These are phyloP conservation scores for Stephanocyclus meneghinianus DNA, from an alignment of 352 stramenopile genomes.

Conservation along the genomic window DNA sequence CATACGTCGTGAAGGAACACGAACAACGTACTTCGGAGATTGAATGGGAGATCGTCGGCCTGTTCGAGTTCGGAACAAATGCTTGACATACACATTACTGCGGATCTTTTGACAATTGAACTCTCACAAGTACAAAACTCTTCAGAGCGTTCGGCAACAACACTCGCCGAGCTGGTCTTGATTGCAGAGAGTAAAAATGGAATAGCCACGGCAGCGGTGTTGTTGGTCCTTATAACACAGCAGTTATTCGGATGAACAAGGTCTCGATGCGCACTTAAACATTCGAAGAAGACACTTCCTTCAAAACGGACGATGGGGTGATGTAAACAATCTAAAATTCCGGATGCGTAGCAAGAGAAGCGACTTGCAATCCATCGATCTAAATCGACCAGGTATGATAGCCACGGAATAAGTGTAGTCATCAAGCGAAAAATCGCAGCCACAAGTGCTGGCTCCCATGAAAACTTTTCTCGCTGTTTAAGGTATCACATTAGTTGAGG, in stretches of 20 bases:
- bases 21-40: slow-evolving; percentile 34
- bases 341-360: slow-evolving; percentile 69
- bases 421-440: slow-evolving; percentile 76
- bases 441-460: slow-evolving; percentile 58
- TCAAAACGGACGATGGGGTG: slow-evolving; percentile 73
- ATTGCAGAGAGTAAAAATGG: slow-evolving; percentile 51
- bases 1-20: slow-evolving; percentile 52
- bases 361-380: slow-evolving; percentile 62
- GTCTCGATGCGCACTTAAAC: slow-evolving; percentile 42
- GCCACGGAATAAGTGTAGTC: slow-evolving; percentile 71
- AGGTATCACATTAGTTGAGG: too few species aligned
- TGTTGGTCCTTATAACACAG: slow-evolving; percentile 49
- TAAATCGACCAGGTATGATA: slow-evolving; percentile 50
- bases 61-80: slow-evolving; percentile 27
- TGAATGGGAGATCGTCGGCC: slow-evolving; percentile 31
- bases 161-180: slow-evolving; percentile 19
- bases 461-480: slow-evolving; percentile 68
- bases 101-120: slow-evolving; percentile 43
- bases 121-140: slow-evolving; percentile 44
- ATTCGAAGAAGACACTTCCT: slow-evolving; percentile 76
- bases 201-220: slow-evolving; percentile 32
- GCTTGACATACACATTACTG: slow-evolving; percentile 43
- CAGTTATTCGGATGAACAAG: slow-evolving; percentile 31
- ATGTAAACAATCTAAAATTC: slow-evolving; percentile 57
- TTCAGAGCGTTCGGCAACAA: slow-evolving; percentile 25